Evolutionary conservation across 2,329 filamentous ascomycete genomes (phyloP).

Genomic region (Monilinia aucupariae): DNA sequence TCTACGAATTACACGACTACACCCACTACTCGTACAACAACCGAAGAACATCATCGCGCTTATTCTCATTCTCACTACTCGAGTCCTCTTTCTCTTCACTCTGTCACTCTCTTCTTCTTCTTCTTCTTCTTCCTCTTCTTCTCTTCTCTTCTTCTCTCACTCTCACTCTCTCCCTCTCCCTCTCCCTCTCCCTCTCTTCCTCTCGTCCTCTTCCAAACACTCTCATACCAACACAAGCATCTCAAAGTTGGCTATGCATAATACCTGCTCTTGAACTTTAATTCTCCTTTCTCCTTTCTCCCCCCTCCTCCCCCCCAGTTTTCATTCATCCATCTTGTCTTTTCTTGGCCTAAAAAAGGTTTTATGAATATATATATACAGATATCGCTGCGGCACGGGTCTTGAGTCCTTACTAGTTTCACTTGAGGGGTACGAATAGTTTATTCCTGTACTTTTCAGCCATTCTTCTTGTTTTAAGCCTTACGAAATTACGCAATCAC

Average conservation of each 20-base stretch:
- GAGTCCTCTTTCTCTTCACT: no score
- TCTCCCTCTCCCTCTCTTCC: no score
- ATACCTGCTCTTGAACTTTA: constrained; percentile 6
- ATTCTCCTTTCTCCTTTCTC: background rate
- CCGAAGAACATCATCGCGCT: constrained; percentile 17
- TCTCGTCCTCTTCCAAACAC: no score
- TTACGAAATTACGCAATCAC: constrained; percentile 10
- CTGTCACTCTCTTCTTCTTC: no score
- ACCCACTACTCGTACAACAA: no score
- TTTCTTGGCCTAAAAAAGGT: background rate
- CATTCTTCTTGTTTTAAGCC: background rate
- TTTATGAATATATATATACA: background rate
- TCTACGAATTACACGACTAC: no score
- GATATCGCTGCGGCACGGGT: constrained; percentile 9
- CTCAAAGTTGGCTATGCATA: background rate
- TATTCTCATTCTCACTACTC: constrained; percentile 12
- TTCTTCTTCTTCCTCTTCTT: background rate
- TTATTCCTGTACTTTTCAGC: background rate
- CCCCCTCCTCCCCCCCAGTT: background rate
- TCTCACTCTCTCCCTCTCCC: no score
- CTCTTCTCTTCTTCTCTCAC: background rate
- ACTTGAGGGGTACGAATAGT: background rate
- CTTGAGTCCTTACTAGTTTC: background rate
- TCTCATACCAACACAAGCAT: background rate
- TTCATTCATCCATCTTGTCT: background rate